Evolutionary conservation across 805 yeast genomes (phyloP), one percentile per base, ranked within the genome.

Genomic region (Saccharomycopsis fermentans): DNA sequence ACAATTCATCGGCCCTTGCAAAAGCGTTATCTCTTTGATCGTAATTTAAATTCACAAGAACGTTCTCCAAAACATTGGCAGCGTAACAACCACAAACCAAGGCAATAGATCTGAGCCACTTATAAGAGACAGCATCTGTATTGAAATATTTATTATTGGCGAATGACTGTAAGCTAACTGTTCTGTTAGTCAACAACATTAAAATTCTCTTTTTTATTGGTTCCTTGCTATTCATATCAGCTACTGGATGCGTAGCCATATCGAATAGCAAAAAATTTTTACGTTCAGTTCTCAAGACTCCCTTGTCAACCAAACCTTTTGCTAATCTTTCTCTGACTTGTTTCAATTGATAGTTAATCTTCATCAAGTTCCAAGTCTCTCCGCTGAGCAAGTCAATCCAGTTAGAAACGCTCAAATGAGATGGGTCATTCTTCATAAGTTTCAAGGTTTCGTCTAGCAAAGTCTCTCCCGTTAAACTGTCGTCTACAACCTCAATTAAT

Each of bases 191-290:
- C 65, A 94, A 76, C 55, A 90, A 69, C 52, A 80, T 78, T 62
- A 90, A 74, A 29, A 90, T 81, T 66, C 97, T 81, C 60, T 82
- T 78, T 58, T 84, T 83, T 58, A 94, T 80, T 58, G 84, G 83
- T 64, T 89, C 96, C 72, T 94, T 94, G 55, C 96, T 84, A 63
- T 82, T 75, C 51, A 86, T 79, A 71, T 94, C 99, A 35, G 91
- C 86, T 14, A 94, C 81, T 6, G 99, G 99, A 72, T 95, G 99
- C 8, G 99, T 94, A 34, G 99, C 96, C 97, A 94, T 94, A 71
- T 94, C 99, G 66, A 94, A 94, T 57, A 94, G 75, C 67, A 94
- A 82, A 70, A 94, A 94, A 74, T 90, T 94, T 70, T 91, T 90
- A 71, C 96, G 83, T 72, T 94, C 99, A 6, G 99, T 94, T 74